Base-by-base conservation (phyloP, 345 rosid genomes). In the Triadica sebifera region DNA sequence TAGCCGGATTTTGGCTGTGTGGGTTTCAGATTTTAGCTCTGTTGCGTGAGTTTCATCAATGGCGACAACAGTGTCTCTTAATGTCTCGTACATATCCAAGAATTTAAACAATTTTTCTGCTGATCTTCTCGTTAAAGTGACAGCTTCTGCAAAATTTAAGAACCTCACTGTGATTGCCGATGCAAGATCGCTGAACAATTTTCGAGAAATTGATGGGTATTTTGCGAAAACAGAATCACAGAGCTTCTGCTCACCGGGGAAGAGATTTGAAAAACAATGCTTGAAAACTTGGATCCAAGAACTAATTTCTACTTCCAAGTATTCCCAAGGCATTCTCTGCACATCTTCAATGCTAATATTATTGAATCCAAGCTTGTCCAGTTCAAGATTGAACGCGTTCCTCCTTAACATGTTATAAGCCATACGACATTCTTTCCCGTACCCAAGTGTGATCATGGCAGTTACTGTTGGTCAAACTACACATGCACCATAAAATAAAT, bases 31-130 rank as follows among this genome's bases (percentile, higher is more conserved):
- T 50, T 66, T 72, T 16, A 67, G 4, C n/a, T 70, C 75, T 19
- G 52, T 37, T 5, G 76, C 68, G 9, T 39, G 29, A 9, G 49
- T 58, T 11, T 64, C 20, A 38, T 72, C 76, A 9, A 72, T 61
- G 2, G 29, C 24, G 8, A 75, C 76, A 15, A 65, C 49, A 1
- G 65, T 12, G 22, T 77, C 76, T 6, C 72, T 64, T 8, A 77
- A 29, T 5, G 80, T 72, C 24, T 77, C 80, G 46, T 77, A 77
- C 68, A 76, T 67, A 16, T 74, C 80, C 12, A 77, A 50, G 61
- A 77, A 77, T 41, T 77, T 77, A 73, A 77, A 77, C 46, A 77
- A 57, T 34, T 72, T 77, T 64, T 77, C 80, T 1, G 76, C 80
- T 34, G 80, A 77, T 67, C 76, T 37, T 56, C 39, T 77, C 4